Evolutionary conservation across 2,329 filamentous ascomycete species (phyloP).

Genomic region (Fonsecaea pedrosoi): DNA sequence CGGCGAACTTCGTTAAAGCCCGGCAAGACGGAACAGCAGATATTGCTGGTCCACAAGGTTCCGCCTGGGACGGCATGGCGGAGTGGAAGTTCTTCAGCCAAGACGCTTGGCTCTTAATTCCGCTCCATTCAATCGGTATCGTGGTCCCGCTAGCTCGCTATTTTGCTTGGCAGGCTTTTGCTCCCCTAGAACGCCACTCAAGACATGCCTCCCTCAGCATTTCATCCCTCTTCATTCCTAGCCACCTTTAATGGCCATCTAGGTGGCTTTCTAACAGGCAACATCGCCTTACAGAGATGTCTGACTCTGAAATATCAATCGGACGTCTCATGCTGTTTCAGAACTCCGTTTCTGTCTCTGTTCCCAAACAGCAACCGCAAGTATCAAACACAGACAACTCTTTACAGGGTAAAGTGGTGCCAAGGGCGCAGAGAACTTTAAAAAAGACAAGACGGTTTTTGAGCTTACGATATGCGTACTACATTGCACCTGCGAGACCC

Average conservation of each 20-base stretch:
- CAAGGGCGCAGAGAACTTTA: background rate
- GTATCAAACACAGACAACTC: background rate
- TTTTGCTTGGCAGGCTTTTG: background rate
- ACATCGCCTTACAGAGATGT: background rate
- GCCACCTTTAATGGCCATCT: background rate
- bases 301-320: background rate
- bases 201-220: background rate
- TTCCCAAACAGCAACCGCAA: background rate
- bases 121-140: background rate
- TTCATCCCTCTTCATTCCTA: background rate
- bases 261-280: background rate
- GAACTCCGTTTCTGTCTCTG: background rate
- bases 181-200: background rate
- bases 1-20: background rate
- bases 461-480: background rate
- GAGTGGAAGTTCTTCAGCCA: slow-evolving; percentile 3
- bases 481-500: background rate
- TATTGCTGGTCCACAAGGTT: background rate
- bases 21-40: background rate
- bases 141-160: background rate
- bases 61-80: background rate
- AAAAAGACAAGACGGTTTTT: background rate
- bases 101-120: background rate
- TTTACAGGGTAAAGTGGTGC: background rate
- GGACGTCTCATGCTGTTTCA: background rate